Conservation (phyloP, 345 rosid species). For the Carallia pectinifolia region DNA sequence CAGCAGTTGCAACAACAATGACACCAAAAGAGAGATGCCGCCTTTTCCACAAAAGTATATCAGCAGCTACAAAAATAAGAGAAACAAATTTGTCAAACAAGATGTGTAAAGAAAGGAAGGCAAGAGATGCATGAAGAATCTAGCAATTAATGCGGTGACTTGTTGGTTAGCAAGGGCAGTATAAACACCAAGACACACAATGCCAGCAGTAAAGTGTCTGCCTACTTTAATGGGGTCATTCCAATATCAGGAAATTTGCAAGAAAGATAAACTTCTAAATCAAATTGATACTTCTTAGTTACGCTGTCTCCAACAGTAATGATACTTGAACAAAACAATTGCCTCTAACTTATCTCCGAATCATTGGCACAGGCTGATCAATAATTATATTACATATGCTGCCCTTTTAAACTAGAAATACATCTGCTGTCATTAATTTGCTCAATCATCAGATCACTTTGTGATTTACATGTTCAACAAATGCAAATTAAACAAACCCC, state of each 20-base stretch:
- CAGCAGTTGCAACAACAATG: slow-evolving; percentile 72
- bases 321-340: too few relatives aligned
- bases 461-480: background rate
- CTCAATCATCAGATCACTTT: background rate
- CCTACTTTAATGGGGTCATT: background rate
- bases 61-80: slow-evolving; percentile 52
- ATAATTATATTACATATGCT: background rate
- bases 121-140: background rate
- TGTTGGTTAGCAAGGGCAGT: background rate
- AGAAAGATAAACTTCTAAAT: background rate
- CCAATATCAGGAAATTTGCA: background rate
- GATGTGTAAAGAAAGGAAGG: background rate
- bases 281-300: too few relatives aligned
- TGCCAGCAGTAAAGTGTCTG: background rate
- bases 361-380: too few relatives aligned
- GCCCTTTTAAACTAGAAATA: background rate
- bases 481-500: too few relatives aligned
- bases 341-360: background rate
- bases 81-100: background rate
- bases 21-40: slow-evolving; percentile 57
- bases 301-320: background rate
- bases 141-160: background rate
- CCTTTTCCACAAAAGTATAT: slow-evolving; percentile 75
- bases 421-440: background rate
- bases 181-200: background rate